A percentile compares a stretch with the other conserved stretches of the same genome.
Evolutionary conservation across 1,284 basidiomycete species (phyloP).

Genomic region (Cutaneotrichosporon mucoides): DNA sequence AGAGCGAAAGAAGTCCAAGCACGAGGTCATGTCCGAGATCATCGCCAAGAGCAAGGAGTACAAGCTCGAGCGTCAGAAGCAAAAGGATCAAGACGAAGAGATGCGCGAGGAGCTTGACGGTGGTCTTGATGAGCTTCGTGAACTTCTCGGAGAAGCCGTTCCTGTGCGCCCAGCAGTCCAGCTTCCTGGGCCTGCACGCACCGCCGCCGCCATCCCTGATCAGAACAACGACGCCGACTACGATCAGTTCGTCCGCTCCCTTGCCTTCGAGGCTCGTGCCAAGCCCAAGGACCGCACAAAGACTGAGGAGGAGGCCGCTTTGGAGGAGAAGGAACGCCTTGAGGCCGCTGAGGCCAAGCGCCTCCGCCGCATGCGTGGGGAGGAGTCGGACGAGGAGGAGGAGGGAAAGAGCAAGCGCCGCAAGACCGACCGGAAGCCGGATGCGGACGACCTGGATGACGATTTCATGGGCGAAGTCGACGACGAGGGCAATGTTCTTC

Average conservation of each 20-base stretch:
- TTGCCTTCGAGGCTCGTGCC: slow-evolving; percentile 89
- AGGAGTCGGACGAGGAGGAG: slow-evolving; percentile 62
- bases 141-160: slow-evolving; percentile 63
- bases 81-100: slow-evolving; percentile 79
- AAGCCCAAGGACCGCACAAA: slow-evolving; percentile 94
- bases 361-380: slow-evolving; percentile 79
- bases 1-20: slow-evolving; percentile 77
- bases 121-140: slow-evolving; percentile 77
- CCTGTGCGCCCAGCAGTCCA: slow-evolving; percentile 46
- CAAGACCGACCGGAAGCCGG: slow-evolving; percentile 24
- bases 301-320: slow-evolving; percentile 88
- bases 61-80: slow-evolving; percentile 69
- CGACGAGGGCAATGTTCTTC: slow-evolving; percentile 53
- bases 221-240: slow-evolving; percentile 57
- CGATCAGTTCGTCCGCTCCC: slow-evolving; percentile 84
- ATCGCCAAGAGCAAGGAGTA: slow-evolving; percentile 96
- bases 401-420: slow-evolving; percentile 51
- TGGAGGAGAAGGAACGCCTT: slow-evolving; percentile 81
- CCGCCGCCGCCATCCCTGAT: slow-evolving; percentile 25
- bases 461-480: slow-evolving; percentile 60
- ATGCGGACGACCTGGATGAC: slow-evolving; percentile 84
- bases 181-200: slow-evolving; percentile 52
- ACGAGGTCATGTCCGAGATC: slow-evolving; percentile 97
- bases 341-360: slow-evolving; percentile 81
- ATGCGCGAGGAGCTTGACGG: slow-evolving; percentile 84